Evolutionary conservation across 2,329 filamentous ascomycete genomes (phyloP).

Genomic region (Microascus cirrosus): DNA sequence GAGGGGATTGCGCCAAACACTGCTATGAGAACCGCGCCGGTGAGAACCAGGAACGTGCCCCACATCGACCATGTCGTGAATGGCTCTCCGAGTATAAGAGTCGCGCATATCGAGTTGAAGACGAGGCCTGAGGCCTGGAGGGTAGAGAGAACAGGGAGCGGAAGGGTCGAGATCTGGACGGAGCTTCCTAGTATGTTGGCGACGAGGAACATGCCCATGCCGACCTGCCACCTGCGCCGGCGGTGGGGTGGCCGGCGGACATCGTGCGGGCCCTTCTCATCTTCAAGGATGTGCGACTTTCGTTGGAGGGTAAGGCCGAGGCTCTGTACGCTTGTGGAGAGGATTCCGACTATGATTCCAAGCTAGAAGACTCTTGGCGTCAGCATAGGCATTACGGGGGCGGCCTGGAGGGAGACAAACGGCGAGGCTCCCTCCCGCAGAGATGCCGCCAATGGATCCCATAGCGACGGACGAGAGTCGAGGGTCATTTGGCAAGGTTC

Average conservation of each 20-base stretch:
- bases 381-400: slow-evolving; percentile 8
- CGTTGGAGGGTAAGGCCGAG: slow-evolving; percentile 90
- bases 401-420: slow-evolving; percentile 32
- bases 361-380: slow-evolving; percentile 40
- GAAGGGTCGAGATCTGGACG: slow-evolving; percentile 93
- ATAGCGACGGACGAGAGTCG: slow-evolving; percentile 3
- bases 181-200: slow-evolving; percentile 91
- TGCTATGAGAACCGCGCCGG: slow-evolving; percentile 82
- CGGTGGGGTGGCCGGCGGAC: slow-evolving; percentile 77
- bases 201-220: slow-evolving; percentile 94
- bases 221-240: slow-evolving; percentile 87
- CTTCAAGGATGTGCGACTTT: slow-evolving; percentile 96
- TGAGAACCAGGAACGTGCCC: slow-evolving; percentile 79
- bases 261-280: slow-evolving; percentile 76
- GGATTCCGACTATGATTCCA: slow-evolving; percentile 82
- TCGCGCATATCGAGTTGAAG: slow-evolving; percentile 97
- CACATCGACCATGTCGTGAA: slow-evolving; percentile 90
- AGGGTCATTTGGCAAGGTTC: slow-evolving; percentile 3
- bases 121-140: slow-evolving; percentile 92
- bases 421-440: slow-evolving; percentile 66
- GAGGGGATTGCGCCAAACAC: slow-evolving; percentile 90
- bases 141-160: slow-evolving; percentile 86
- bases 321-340: slow-evolving; percentile 92
- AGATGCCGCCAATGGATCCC: slow-evolving; percentile 47
- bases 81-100: slow-evolving; percentile 80